phyloP scores from a whole-genome alignment of 805 yeast species.

The Lipomyces orientalis region DNA sequence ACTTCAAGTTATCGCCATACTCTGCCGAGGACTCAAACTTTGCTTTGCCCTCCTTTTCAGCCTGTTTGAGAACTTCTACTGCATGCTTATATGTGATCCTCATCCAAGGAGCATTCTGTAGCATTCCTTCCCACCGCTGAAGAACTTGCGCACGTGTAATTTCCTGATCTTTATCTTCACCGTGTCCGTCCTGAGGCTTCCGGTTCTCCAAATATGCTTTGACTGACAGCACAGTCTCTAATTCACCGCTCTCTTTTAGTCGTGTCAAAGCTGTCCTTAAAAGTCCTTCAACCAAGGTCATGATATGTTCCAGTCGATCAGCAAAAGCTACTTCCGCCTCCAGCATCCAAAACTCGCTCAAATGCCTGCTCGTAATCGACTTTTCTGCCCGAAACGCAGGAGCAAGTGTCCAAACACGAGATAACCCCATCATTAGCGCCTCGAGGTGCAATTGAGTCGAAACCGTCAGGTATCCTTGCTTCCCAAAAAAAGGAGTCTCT shows the following conservation, averaged over 20 bases:
- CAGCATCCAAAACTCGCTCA: slow-evolving; percentile 97
- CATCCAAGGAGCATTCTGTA: slow-evolving; percentile 59
- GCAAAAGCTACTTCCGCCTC: slow-evolving; percentile 87
- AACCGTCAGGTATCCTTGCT: slow-evolving; percentile 76
- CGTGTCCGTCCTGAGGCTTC: slow-evolving; percentile 3
- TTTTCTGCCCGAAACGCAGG: slow-evolving; percentile 96
- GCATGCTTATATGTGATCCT: slow-evolving; percentile 79
- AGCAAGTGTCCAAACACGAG: slow-evolving; percentile 83
- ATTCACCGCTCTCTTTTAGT: slow-evolving; percentile 14
- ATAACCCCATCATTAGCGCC: slow-evolving; percentile 71
- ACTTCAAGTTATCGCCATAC: slow-evolving; percentile 76
- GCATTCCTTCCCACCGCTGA: slow-evolving; percentile 66
- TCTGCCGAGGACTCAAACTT: slow-evolving; percentile 53
- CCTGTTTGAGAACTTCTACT: slow-evolving; percentile 55
- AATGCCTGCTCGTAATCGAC: slow-evolving; percentile 87
- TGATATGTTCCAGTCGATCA: slow-evolving; percentile 60
- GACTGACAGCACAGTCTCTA: slow-evolving; percentile 16
- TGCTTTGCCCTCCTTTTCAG: slow-evolving; percentile 45
- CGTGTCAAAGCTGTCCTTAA: slow-evolving; percentile 54
- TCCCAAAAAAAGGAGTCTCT: slow-evolving; percentile 59
- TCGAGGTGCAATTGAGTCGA: slow-evolving; percentile 93
- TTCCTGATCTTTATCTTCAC: slow-evolving; percentile 25
- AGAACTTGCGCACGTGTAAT: slow-evolving; percentile 42
- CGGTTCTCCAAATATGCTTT: slow-evolving; percentile 19
- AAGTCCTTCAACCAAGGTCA: slow-evolving; percentile 73